Conservation (phyloP, 768 basidiomycete species). For the Termitomyces sp. region DNA sequence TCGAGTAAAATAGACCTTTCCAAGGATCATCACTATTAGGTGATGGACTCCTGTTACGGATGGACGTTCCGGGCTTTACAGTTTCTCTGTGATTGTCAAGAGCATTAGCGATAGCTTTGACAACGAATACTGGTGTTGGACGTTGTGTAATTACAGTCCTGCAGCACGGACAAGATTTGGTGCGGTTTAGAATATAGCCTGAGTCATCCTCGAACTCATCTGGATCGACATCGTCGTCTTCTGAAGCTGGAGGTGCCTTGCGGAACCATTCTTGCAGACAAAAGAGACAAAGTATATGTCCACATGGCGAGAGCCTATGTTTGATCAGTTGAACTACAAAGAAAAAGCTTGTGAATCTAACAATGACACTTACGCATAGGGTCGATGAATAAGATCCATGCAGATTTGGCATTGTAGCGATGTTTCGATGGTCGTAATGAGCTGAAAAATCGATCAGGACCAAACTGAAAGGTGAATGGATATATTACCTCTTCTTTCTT, state of each 20-base stretch:
- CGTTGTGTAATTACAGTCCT: slow-evolving; percentile 49
- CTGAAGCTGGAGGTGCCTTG: slow-evolving; percentile 44
- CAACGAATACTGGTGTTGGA: slow-evolving; percentile 64
- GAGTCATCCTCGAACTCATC: slow-evolving; percentile 29
- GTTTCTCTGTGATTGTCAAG: slow-evolving; percentile 29
- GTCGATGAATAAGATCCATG: slow-evolving; percentile 60
- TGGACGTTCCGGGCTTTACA: neutral
- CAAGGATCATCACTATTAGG: slow-evolving; percentile 31
- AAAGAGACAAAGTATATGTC: slow-evolving; percentile 66
- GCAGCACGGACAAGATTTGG: slow-evolving; percentile 72
- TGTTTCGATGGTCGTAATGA: slow-evolving; percentile 49
- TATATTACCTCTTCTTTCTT: slow-evolving; percentile 51
- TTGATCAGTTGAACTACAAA: slow-evolving; percentile 4
- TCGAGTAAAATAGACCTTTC: slow-evolving; percentile 6
- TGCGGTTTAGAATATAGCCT: slow-evolving; percentile 46
- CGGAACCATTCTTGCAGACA: slow-evolving; percentile 80
- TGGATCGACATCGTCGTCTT: slow-evolving; percentile 32
- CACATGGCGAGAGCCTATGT: slow-evolving; percentile 64
- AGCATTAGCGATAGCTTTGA: slow-evolving; percentile 52
- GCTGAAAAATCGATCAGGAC: slow-evolving; percentile 24
- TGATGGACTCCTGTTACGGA: slow-evolving; percentile 11
- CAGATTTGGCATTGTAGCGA: slow-evolving; percentile 73
- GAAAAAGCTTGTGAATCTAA: neutral
- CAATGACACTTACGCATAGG: slow-evolving; percentile 51
- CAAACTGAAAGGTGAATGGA: neutral